Evolutionary conservation across 1,284 basidiomycete species (phyloP), one percentile per base, ranked within the genome.

Genomic region (Kwoniella shivajii): DNA sequence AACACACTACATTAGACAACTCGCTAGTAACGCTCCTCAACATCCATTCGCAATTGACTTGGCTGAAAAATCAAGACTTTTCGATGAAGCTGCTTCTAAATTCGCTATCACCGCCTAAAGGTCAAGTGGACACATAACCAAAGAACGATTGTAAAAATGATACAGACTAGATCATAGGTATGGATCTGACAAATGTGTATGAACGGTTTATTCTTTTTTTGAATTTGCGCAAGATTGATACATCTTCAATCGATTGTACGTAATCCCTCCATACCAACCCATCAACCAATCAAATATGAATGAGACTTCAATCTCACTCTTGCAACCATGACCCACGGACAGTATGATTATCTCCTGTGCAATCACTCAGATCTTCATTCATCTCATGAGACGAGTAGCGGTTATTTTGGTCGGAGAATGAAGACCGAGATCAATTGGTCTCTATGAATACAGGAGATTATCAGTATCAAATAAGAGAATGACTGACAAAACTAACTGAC

Each of bases 21-120:
- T 78, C 22, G 56, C 59, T 0, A 26, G 59, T 0, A 47, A 60
- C 4, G 66, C 66, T 1, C 68, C 75, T 14, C 27, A 45, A 26
- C 76, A 78, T 61, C 77, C 77, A 0, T 66, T 70, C 49, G 71
- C 73, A 3, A 20, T 66, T 1, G 72, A 76, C 53, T 61, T 77
- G n/a, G 64, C 64, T 6, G 66, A 64, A 36, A 77, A 77, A 64
- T 62, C 61, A 6, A 51, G 37, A 29, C 64, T 61, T 22, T 79
- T 79, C 67, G 90, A 92, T 71, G 84, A 87, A 60, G 84, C 83
- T 49, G 84, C 84, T 6, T 76, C 83, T 24, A 88, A 86, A 63
- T 91, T 86, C 72, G 59, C 67, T 16, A 63, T 78, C 24, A 56
- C 71, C 11, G 73, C 73, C 31, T 77, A 56, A 24, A 30, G 26